phyloP scores from a whole-genome alignment of 116 monocot genomes.

The Cymodocea nodosa region DNA sequence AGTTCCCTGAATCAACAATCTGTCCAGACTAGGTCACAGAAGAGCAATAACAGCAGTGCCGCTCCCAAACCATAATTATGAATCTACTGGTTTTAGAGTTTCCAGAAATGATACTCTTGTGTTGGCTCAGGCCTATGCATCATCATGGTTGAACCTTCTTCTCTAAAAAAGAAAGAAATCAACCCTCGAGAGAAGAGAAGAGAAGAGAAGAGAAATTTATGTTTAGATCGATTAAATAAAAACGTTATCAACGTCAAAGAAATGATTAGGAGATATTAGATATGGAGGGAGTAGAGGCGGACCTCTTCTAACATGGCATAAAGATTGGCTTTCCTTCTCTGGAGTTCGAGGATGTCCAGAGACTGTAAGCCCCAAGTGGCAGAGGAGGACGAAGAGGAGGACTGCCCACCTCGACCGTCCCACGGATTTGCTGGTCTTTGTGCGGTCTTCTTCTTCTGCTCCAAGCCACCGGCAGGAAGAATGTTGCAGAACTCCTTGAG shows the following conservation, averaged over 20 bases:
- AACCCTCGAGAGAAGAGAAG: too few species aligned
- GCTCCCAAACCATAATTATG: not conserved
- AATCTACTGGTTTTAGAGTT: conserved; percentile 5
- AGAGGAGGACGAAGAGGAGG: conserved; percentile 17
- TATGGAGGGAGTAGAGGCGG: too few species aligned
- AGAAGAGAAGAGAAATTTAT: too few species aligned
- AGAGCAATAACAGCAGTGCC: conserved; percentile 7
- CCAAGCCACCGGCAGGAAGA: not conserved
- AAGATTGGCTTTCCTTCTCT: conserved; percentile 64
- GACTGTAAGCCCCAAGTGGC: conserved; percentile 20
- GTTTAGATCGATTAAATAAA: too few species aligned
- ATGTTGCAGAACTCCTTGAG: conserved; percentile 70
- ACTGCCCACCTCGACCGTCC: not conserved
- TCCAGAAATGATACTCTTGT: not conserved
- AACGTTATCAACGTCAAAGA: not conserved
- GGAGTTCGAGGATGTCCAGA: conserved; percentile 59
- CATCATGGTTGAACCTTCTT: not conserved
- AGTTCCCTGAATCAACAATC: conserved; percentile 31
- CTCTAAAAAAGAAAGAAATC: not conserved
- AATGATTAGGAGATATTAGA: not conserved
- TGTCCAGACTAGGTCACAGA: conserved; percentile 15
- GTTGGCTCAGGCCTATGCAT: too few species aligned
- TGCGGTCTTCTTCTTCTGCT: not conserved
- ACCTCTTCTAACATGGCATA: conserved; percentile 78
- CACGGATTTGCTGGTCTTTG: not conserved